phyloP scores from a whole-genome alignment of 768 basidiomycete genomes.

The Mycena galericulata region DNA sequence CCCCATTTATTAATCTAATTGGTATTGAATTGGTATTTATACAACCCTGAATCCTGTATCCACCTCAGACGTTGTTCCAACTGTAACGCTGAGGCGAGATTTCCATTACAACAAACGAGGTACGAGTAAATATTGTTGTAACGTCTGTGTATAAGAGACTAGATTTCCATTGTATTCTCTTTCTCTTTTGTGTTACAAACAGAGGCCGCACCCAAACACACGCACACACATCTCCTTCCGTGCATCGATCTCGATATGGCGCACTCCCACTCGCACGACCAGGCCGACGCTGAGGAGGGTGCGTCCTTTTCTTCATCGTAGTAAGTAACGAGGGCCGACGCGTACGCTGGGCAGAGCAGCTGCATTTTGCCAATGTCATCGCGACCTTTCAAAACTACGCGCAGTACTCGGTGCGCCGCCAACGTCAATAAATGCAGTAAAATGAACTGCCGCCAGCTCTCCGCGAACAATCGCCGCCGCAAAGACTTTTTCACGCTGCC shows the following conservation, averaged over 20 bases:
- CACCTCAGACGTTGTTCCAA: slow-evolving; percentile 21
- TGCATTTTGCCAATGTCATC: slow-evolving; percentile 82
- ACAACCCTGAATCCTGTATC: slow-evolving; percentile 4
- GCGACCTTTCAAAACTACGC: slow-evolving; percentile 82
- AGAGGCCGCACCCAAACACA: no score
- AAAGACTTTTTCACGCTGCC: slow-evolving; percentile 84
- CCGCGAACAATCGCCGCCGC: slow-evolving; percentile 70
- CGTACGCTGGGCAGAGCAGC: slow-evolving; percentile 59
- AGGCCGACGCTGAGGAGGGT: slow-evolving; percentile 27
- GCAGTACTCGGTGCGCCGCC: slow-evolving; percentile 70
- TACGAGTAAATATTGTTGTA: no score
- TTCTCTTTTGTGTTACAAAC: no score
- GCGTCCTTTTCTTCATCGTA: no score
- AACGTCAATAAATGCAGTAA: background rate
- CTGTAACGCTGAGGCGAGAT: slow-evolving; percentile 11
- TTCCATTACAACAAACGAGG: no score
- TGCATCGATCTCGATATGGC: background rate
- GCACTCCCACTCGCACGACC: slow-evolving; percentile 27
- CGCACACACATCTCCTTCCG: no score
- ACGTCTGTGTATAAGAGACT: no score
- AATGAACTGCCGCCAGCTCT: slow-evolving; percentile 48
- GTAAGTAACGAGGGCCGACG: background rate
- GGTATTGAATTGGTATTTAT: no score
- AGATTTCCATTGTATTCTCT: no score
- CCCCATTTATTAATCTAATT: background rate